Evolutionary conservation across 2,329 filamentous ascomycete species (phyloP).

Genomic region (Diaporthe amygdali): DNA sequence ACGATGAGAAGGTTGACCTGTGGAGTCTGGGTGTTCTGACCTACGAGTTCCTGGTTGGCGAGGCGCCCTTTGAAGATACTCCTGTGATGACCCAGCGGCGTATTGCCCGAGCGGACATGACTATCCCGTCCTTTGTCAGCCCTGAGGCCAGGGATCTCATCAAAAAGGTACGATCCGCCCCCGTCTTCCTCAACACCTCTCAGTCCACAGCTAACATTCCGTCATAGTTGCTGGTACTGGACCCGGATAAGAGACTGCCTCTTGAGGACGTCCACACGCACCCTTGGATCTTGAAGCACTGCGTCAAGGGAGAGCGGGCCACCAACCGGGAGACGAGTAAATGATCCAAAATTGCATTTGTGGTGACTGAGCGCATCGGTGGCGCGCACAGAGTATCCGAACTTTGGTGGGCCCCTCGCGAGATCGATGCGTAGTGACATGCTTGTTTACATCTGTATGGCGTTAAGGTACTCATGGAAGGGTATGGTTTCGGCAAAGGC

Average conservation of each 20-base stretch:
- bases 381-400: neutral
- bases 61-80: constrained; percentile 96
- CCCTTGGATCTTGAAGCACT: constrained; percentile 98
- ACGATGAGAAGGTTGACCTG: constrained; percentile 93
- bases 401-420: neutral
- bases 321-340: constrained; percentile 54
- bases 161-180: constrained; percentile 70
- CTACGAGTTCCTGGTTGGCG: constrained; percentile 95
- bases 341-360: constrained; percentile 26
- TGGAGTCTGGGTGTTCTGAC: constrained; percentile 96
- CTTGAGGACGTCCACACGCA: constrained; percentile 88
- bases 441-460: constrained; percentile 20
- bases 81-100: constrained; percentile 92
- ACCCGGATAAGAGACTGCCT: constrained; percentile 91
- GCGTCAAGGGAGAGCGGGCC: constrained; percentile 67
- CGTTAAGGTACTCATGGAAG: constrained; percentile 20
- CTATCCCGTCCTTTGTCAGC: constrained; percentile 87
- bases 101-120: constrained; percentile 90
- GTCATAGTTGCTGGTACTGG: constrained; percentile 80
- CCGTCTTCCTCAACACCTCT: neutral
- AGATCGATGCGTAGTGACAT: constrained; percentile 1
- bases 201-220: constrained; percentile 24
- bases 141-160: constrained; percentile 91
- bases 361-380: neutral
- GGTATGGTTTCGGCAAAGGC: neutral